Conservation (phyloP, 1,139 yeast species). For the Pichia norvegensis region DNA sequence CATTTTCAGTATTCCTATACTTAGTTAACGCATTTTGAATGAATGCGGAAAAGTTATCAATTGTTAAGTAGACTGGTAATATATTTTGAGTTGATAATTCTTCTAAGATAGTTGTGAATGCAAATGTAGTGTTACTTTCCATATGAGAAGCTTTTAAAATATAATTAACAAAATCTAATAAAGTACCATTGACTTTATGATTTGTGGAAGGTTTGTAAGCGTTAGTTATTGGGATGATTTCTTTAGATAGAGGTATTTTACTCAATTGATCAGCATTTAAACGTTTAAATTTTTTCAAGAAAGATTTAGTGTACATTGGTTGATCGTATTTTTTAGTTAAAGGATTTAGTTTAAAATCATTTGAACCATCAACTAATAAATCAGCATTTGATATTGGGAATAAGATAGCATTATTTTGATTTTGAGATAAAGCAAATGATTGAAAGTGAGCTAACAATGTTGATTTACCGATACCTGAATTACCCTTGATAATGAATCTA, state of each 20-base stretch:
- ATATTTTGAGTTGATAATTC: conserved; percentile 42
- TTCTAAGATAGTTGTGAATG: conserved; percentile 46
- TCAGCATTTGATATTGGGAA: conserved; percentile 63
- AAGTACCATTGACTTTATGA: conserved; percentile 24
- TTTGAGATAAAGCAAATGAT: conserved; percentile 37
- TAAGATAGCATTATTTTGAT: conserved; percentile 35
- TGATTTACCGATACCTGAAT: conserved; percentile 74
- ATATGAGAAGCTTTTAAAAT: conserved; percentile 10
- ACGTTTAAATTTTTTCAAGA: conserved; percentile 48
- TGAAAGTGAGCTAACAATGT: conserved; percentile 66
- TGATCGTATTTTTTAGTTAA: conserved; percentile 52
- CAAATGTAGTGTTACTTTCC: conserved; percentile 20
- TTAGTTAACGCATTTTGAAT: conserved; percentile 48
- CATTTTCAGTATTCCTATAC: conserved; percentile 54
- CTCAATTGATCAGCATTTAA: conserved; percentile 49
- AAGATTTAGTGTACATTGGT: conserved; percentile 66
- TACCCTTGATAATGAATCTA: conserved; percentile 58
- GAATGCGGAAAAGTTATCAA: conserved; percentile 70
- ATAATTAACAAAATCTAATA: conserved; percentile 34
- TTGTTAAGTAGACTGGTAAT: conserved; percentile 58
- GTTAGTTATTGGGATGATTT: conserved; percentile 19
- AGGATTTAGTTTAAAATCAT: conserved; percentile 55
- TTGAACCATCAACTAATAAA: conserved; percentile 59
- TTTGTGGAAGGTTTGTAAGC: conserved; percentile 5
- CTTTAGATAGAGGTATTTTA: conserved; percentile 43